Evolutionary conservation across 441 rosid genomes (phyloP).

Genomic region (Adansonia rubrostipa): DNA sequence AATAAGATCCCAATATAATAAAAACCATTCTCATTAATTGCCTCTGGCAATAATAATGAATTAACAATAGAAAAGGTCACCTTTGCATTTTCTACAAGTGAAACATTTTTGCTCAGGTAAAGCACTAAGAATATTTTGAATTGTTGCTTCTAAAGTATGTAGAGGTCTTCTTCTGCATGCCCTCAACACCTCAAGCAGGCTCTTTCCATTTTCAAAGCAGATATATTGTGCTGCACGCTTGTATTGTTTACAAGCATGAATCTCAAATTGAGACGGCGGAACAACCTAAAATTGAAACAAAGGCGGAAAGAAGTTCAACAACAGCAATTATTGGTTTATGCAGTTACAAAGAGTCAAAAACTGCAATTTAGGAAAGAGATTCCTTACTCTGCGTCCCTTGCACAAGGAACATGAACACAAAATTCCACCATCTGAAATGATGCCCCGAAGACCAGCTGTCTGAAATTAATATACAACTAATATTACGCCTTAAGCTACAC

Average conservation of each 20-base stretch:
- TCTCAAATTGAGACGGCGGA: conserved; percentile 97
- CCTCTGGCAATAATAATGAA: conserved; percentile 25
- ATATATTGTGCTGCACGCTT: conserved; percentile 97
- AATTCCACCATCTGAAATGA: conserved; percentile 86
- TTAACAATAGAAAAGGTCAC: conserved; percentile 37
- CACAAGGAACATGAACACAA: conserved; percentile 86
- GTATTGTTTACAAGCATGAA: conserved; percentile 92
- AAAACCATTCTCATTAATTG: conserved; percentile 10
- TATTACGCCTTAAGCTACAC: conserved; percentile 26
- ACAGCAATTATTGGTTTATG: conserved; percentile 15
- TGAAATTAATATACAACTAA: conserved; percentile 51
- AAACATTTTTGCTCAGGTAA: conserved; percentile 69
- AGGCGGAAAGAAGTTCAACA: conserved; percentile 21
- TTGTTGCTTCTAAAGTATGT: conserved; percentile 72
- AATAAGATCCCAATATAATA: conserved; percentile 27
- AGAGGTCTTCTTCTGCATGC: conserved; percentile 78
- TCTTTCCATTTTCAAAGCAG: conserved; percentile 97
- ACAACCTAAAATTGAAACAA: conserved; percentile 59
- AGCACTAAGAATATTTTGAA: conserved; percentile 69
- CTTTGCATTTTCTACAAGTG: conserved; percentile 91
- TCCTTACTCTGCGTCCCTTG: conserved; percentile 80
- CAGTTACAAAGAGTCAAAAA: conserved; percentile 30
- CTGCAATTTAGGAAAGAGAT: conserved; percentile 25
- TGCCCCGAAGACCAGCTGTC: conserved; percentile 87
- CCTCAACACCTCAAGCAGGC: conserved; percentile 92